Base-by-base conservation (phyloP, 345 rosid genomes). In the Cochlearia excelsa region DNA sequence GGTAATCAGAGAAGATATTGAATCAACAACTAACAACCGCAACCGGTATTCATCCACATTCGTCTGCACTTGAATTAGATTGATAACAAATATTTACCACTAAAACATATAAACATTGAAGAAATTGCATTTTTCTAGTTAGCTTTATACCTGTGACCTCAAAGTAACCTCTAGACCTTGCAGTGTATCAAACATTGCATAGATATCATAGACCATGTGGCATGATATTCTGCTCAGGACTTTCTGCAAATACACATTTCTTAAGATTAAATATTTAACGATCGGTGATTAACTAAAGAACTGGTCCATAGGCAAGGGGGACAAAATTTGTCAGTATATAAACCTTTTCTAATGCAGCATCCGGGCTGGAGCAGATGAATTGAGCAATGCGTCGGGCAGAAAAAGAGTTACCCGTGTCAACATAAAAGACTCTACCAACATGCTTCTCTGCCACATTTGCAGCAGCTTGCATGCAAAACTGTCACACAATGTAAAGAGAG, bases 371-470 rank as follows among this genome's bases (percentile, higher is more conserved):
- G 34, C 74, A 56, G 54, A 84, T 51, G 51, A 81, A 80, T 16
- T 74, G 76, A 53, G 81, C 75, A 55, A 83, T 70, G 33, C 86
- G 81, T 63, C 65, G 81, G 27, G 92, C 76, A 2, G 95, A 90
- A 79, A 86, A 90, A 2, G 97, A 81, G 79, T 84, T 84, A 48
- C 95, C 78, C 4, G 97, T 87, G 70, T 90, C 97, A 44, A 89
- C 1, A 62, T 84, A 87, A 31, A 79, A 63, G 50, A 85, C 85
- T 16, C 59, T 33, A 7, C 88, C 84, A 7, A 4, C 51, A 65
- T 79, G 58, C 53, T 61, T 76, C 58, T 53, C 74, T 26, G 92
- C 88, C 53, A 84, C 80, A 58, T 46, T 72, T 28, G 93, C 67
- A 29, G 93, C 80, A 61, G 81, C 71, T 71, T 62, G 81, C 49